Evolutionary conservation across 805 yeast species (phyloP), one percentile per base, ranked within the genome.

Genomic region (Kuraishia borneana): DNA sequence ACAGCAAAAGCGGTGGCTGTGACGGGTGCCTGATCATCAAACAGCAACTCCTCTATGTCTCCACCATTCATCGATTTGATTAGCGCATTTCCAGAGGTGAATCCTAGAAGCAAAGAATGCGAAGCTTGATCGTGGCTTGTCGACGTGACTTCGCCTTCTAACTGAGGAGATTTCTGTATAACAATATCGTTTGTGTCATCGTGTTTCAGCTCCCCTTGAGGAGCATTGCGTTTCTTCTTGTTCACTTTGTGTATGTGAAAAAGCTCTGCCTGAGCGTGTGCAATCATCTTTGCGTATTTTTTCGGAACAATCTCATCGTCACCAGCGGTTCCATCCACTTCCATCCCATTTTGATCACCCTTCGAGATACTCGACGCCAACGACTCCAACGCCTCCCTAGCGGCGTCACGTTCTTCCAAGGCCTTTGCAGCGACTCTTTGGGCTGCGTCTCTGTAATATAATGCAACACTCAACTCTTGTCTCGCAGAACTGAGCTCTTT

Each of bases 401-500:
- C 80, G 31, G 76, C 83, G 40, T 84, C 94, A 27, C 87, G 60
- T 45, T 88, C 95, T 36, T 66, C 65, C n/a, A 79, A 60, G 2
- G 84, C 74, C 22, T 68, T 65, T 0, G 94, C 76, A 1, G 89
- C 94, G 1, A 88, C 95, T 36, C 88, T 62, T 3, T 82, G 76
- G 2, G 96, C 94, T 1, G 96, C 96, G 51, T 88, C 97, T 42
- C 83, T 83, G 47, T 78, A 80, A 47, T 85, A 88, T 27, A 87
- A 58, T 0, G 95, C 78, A 2, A 80, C 60, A 21, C 92, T 77
- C 32, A 88, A 60, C 46, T 85, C 89, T 43, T 81, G 73, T 38
- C 80, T 69, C 1, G 87, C 66, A 18, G 63, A 61, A 34, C 65
- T 70, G 26, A 87, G 61, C 44, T 81, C 85, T 50, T 83, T 81